Base-by-base conservation (phyloP, 2,329 filamentous ascomycete genomes). In the Pseudogymnoascus sp. region DNA sequence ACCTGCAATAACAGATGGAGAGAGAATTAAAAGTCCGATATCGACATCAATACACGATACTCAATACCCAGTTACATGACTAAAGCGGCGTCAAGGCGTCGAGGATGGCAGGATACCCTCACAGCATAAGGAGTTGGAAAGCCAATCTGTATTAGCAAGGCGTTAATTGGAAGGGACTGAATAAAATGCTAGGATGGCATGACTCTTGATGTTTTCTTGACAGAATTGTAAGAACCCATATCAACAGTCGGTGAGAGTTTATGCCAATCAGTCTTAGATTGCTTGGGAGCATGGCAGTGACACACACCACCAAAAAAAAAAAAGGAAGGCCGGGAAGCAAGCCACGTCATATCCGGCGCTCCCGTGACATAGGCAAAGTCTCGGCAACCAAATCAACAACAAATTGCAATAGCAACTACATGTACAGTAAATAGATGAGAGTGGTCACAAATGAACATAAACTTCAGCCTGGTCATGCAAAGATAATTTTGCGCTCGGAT, bases 1-100 rank as follows among this genome's bases (percentile, higher is more conserved):
- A 79, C 79, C 11, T 89, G 86, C 67, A 82, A 80, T 22, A 76
- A 83, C 64, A 76, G 83, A 61, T 89, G 86, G 86, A 82, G 84
- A 74, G 85, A 88, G 68, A 86, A 87, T 67, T 88, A 62, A 58
- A 20, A 18, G 9, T 2, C 9, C 47, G n/a, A 54, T 32, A 54
- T 34, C 28, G 20, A 20, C 47, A 20, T 7, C 6, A 28, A 54
- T 34, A 54, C 16, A 54, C 47, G 28, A 54, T 20, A 54, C 28
- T 54, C 28, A 18, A 18, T 7, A 32, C 25, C 2, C 18, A 30
- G 43, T 32, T 54, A 18, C 39, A 32, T 12, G 28, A 14, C 28
- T 14, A 16, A 54, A 18, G 47, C 9, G 28, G 28, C 47, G 28
- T 54, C 47, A 32, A 54, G 47, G 16, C 47, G n/a, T 32, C 28